A percentile compares a stretch with the other conserved stretches of the same genome.
phyloP scores from a whole-genome alignment of 495 filamentous ascomycete species.

The Cudoniella acicularis region DNA sequence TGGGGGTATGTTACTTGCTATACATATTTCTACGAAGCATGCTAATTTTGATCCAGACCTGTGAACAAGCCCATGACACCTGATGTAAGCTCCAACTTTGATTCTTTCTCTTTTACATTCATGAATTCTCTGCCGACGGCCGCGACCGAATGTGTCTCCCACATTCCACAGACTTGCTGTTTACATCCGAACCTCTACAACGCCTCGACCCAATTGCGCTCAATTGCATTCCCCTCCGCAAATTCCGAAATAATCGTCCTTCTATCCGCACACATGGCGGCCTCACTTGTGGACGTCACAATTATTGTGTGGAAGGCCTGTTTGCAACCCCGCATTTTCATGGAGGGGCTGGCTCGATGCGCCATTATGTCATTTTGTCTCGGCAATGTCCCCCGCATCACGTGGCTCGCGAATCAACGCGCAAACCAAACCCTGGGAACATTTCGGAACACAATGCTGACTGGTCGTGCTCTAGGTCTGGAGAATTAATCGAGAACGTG shows the following conservation, averaged over 20 bases:
- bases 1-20: conserved; percentile 53
- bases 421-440: neutral
- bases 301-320: neutral
- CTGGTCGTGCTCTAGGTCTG: conserved; percentile 68
- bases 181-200: neutral
- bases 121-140: neutral
- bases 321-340: conserved; percentile 17
- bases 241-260: neutral
- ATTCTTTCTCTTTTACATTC: neutral
- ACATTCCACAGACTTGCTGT: neutral
- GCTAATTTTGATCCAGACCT: conserved; percentile 43
- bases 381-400: neutral
- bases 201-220: neutral
- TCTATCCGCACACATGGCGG: neutral
- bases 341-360: conserved; percentile 7
- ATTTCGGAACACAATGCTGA: conserved; percentile 14
- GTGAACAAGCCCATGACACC: conserved; percentile 99
- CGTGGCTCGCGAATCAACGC: neutral
- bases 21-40: neutral
- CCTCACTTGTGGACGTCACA: conserved; percentile 5
- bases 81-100: conserved; percentile 66
- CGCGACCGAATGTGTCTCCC: neutral
- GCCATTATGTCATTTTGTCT: conserved; percentile 18
- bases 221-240: neutral
- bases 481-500: conserved; percentile 99